Conservation (phyloP, 148 eudicot genomes). For the Polygonum maritimum region DNA sequence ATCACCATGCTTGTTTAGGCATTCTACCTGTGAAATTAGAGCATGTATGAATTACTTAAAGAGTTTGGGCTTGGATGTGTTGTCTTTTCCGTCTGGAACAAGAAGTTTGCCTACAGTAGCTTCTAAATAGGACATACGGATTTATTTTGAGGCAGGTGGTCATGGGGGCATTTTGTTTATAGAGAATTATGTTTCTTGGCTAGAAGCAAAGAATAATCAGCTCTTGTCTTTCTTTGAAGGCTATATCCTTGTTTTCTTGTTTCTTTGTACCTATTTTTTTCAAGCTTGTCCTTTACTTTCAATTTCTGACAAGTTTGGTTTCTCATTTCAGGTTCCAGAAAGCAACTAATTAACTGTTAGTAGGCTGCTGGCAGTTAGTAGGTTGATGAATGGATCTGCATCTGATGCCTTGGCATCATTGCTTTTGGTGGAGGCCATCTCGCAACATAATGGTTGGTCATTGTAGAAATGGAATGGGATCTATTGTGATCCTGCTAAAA, state of each 20-base stretch:
- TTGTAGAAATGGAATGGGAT: constrained; percentile 74
- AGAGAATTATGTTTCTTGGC: constrained; percentile 45
- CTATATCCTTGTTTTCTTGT: no score
- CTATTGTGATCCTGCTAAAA: constrained; percentile 72
- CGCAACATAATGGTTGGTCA: constrained; percentile 78
- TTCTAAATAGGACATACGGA: constrained; percentile 71
- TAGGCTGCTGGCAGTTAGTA: constrained; percentile 81
- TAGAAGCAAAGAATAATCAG: constrained; percentile 42
- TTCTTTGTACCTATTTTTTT: background rate
- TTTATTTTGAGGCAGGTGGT: constrained; percentile 86
- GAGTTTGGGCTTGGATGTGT: constrained; percentile 60
- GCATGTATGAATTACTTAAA: constrained; percentile 75
- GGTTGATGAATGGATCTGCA: constrained; percentile 80
- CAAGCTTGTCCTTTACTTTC: background rate
- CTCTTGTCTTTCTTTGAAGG: constrained; percentile 51
- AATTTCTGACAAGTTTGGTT: constrained; percentile 5
- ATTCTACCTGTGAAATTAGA: constrained; percentile 79
- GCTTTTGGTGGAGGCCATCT: constrained; percentile 75
- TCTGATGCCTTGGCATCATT: constrained; percentile 91
- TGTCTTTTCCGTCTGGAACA: constrained; percentile 75
- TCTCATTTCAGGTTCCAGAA: constrained; percentile 48
- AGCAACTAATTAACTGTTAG: constrained; percentile 66
- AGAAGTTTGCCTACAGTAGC: constrained; percentile 84
- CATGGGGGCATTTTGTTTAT: constrained; percentile 88
- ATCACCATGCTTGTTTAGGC: constrained; percentile 44